phyloP scores from a whole-genome alignment of 441 rosid species.

The Pelargonium myrrhifolium region DNA sequence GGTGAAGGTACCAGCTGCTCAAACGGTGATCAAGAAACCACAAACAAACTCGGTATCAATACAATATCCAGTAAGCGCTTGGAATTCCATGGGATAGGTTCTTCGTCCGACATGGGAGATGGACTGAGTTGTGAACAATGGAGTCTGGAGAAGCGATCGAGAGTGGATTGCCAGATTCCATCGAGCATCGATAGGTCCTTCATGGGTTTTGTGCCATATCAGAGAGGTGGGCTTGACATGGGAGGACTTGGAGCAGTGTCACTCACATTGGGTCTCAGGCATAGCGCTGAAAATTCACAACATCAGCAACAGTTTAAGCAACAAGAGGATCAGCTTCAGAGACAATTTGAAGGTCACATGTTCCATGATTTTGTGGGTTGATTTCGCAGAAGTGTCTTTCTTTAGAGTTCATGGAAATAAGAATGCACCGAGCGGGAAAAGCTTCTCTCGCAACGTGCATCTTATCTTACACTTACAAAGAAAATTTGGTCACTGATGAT shows the following conservation, averaged over 20 bases:
- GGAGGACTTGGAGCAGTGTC: conserved; percentile 27
- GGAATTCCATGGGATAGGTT: conserved; percentile 14
- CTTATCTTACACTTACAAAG: too few relatives aligned
- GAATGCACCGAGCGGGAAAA: neutral
- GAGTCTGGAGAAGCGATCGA: conserved; percentile 41
- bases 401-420: neutral
- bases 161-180: conserved; percentile 33
- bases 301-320: conserved; percentile 26
- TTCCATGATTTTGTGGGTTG: conserved; percentile 48
- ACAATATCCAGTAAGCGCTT: neutral
- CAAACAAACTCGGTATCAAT: neutral
- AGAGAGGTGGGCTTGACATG: conserved; percentile 22
- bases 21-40: conserved; percentile 12
- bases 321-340: conserved; percentile 33
- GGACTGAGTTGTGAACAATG: conserved; percentile 22
- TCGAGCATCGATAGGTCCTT: conserved; percentile 32
- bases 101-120: conserved; percentile 17
- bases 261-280: conserved; percentile 53
- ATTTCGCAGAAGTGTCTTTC: neutral
- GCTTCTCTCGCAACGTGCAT: neutral
- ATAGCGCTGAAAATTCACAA: conserved; percentile 19
- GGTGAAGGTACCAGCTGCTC: conserved; percentile 6
- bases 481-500: too few relatives aligned
- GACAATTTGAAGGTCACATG: conserved; percentile 44
- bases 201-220: conserved; percentile 36